These are phyloP conservation scores for Pseudocercospora cruenta DNA, from an alignment of 2,329 filamentous ascomycete species.

Conservation along the genomic window DNA sequence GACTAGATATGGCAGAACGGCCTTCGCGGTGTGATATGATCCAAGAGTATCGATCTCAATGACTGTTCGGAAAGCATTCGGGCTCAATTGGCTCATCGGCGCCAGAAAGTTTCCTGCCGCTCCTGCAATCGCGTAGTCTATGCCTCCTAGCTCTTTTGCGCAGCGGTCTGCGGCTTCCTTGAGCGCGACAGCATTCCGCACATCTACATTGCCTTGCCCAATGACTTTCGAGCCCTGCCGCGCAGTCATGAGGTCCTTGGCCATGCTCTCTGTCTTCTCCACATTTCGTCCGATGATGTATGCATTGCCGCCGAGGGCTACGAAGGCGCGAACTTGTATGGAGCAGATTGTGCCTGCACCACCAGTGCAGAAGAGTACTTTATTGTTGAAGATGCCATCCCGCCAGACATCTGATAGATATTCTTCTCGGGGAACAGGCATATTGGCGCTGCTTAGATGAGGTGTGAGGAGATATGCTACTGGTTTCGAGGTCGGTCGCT, in stretches of 20 bases:
- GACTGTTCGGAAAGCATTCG: conserved; percentile 92
- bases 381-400: conserved; percentile 82
- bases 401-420: conserved; percentile 85
- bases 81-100: conserved; percentile 76
- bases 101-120: conserved; percentile 95
- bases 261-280: conserved; percentile 81
- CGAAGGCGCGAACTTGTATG: conserved; percentile 87
- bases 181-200: conserved; percentile 68
- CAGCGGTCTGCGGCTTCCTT: conserved; percentile 77
- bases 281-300: conserved; percentile 91
- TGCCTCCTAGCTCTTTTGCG: conserved; percentile 77
- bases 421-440: conserved; percentile 67
- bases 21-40: conserved; percentile 93
- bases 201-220: conserved; percentile 75
- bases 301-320: conserved; percentile 87
- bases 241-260: conserved; percentile 78
- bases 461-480: not conserved
- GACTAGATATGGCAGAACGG: conserved; percentile 79
- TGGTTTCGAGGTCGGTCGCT: not conserved
- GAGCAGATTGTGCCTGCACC: conserved; percentile 93
- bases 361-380: conserved; percentile 93
- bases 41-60: conserved; percentile 96
- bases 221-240: conserved; percentile 81
- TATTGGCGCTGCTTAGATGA: not conserved
- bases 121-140: conserved; percentile 93